phyloP scores from a whole-genome alignment of 129 eudicot species.

The Flaveria robusta region DNA sequence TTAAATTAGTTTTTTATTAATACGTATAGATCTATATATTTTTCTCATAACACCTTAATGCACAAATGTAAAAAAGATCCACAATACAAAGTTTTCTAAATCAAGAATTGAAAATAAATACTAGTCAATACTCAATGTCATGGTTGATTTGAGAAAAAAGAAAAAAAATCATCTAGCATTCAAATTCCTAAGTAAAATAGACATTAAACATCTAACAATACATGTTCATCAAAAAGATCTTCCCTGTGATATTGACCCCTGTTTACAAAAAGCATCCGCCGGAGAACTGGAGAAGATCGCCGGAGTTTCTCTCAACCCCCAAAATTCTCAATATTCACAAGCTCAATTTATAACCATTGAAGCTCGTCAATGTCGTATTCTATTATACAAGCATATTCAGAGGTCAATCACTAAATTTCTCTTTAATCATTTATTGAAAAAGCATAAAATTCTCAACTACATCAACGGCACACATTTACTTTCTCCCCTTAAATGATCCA shows the following conservation, averaged over 20 bases:
- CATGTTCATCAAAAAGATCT: neutral
- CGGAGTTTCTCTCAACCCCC: too few relatives aligned
- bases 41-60: too few relatives aligned
- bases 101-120: too few relatives aligned
- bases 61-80: too few relatives aligned
- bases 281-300: neutral
- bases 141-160: too few relatives aligned
- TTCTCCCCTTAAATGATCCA: constrained; percentile 19
- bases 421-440: constrained; percentile 34
- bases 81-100: too few relatives aligned
- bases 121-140: too few relatives aligned
- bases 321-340: neutral
- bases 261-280: neutral
- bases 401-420: constrained; percentile 14
- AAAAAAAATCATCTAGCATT: too few relatives aligned
- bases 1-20: too few relatives aligned
- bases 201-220: neutral
- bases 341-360: neutral
- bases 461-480: constrained; percentile 46
- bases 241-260: neutral
- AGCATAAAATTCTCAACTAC: constrained; percentile 1
- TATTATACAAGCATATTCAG: neutral
- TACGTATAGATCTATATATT: too few relatives aligned
- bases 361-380: constrained; percentile 16
- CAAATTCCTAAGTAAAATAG: too few relatives aligned